These are phyloP conservation scores for Suaeda aralocaspica DNA, from an alignment of 148 eudicot species.

Conservation along the genomic window DNA sequence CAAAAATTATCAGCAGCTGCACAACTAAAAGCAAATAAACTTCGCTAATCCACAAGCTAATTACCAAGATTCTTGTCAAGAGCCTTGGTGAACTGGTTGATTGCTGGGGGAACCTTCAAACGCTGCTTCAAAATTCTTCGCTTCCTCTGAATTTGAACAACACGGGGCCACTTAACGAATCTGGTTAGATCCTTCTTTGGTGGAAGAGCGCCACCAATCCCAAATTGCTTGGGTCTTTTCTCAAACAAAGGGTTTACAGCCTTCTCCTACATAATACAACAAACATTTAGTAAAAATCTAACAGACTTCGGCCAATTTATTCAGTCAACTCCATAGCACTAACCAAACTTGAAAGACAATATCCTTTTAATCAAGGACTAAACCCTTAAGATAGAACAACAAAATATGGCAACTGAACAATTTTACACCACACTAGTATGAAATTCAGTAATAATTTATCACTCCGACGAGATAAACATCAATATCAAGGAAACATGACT, in stretches of 20 bases:
- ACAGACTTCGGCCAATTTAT: neutral
- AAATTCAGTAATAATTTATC: too few relatives aligned
- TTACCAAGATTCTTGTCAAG: constrained; percentile 71
- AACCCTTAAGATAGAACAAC: too few relatives aligned
- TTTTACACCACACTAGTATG: too few relatives aligned
- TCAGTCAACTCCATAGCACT: neutral
- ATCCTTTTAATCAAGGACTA: too few relatives aligned
- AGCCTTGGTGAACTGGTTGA: constrained; percentile 67
- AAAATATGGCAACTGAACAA: too few relatives aligned
- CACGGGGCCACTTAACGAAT: constrained; percentile 51
- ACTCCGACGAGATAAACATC: too few relatives aligned
- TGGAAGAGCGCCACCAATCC: constrained; percentile 63
- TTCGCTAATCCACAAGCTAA: too few relatives aligned
- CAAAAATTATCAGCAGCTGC: too few relatives aligned
- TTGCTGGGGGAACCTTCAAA: constrained; percentile 64
- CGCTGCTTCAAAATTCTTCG: constrained; percentile 64
- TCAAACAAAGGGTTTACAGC: constrained; percentile 50
- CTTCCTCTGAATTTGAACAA: constrained; percentile 44
- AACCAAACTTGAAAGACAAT: too few relatives aligned
- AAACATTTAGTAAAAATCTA: too few relatives aligned
- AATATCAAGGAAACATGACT: too few relatives aligned
- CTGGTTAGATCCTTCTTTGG: constrained; percentile 51
- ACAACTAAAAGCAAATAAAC: too few relatives aligned
- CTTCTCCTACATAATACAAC: constrained; percentile 25
- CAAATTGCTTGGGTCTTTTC: constrained; percentile 50